Evolutionary conservation across 2,329 filamentous ascomycete species (phyloP).

Genomic region (Colletotrichum melonis): DNA sequence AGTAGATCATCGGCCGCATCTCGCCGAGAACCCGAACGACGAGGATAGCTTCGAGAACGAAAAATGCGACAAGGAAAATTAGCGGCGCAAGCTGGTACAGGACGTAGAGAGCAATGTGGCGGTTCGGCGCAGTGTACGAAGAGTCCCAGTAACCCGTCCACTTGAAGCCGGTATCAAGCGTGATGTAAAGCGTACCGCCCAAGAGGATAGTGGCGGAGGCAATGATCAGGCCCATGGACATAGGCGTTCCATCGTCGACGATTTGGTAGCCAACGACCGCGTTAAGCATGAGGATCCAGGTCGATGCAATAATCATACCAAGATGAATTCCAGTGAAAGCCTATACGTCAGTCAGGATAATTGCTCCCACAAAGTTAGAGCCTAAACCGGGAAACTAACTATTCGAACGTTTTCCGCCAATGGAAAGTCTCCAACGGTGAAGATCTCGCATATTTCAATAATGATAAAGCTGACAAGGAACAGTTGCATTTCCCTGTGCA

Average conservation of each 20-base stretch:
- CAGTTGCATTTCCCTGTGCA: conserved; percentile 89
- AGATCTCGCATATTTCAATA: conserved; percentile 94
- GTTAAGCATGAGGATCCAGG: conserved; percentile 93
- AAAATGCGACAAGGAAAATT: conserved; percentile 89
- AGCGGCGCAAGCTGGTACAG: conserved; percentile 92
- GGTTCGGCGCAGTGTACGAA: conserved; percentile 68
- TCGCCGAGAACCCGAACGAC: conserved; percentile 91
- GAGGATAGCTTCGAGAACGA: conserved; percentile 83
- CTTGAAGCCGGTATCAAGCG: conserved; percentile 88
- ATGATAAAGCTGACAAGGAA: conserved; percentile 90
- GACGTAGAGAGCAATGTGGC: conserved; percentile 89
- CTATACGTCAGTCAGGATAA: conserved; percentile 52
- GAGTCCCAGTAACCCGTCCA: conserved; percentile 85
- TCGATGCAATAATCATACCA: conserved; percentile 86
- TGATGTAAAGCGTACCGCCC: conserved; percentile 93
- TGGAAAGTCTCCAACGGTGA: conserved; percentile 91
- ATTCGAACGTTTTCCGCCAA: conserved; percentile 76
- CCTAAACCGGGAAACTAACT: conserved; percentile 61
- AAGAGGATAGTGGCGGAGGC: conserved; percentile 79
- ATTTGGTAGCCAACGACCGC: conserved; percentile 93
- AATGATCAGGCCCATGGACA: conserved; percentile 82
- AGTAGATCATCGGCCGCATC: conserved; percentile 90
- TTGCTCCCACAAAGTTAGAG: not conserved
- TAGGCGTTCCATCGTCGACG: conserved; percentile 89
- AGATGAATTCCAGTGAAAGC: conserved; percentile 92